phyloP scores from a whole-genome alignment of 441 rosid species.

The Pelargonium cotyledonis region DNA sequence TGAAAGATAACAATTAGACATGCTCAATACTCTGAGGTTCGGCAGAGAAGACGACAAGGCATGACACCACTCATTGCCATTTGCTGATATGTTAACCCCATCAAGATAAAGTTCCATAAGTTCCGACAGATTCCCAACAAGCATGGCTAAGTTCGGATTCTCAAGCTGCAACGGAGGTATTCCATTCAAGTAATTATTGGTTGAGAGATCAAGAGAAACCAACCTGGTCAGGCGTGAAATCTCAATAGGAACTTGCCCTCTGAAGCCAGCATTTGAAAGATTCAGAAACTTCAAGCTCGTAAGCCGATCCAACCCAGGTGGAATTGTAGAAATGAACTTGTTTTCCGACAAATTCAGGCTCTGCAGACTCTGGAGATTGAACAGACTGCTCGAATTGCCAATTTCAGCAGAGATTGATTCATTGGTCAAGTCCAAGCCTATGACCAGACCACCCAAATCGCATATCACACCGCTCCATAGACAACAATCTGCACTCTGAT shows the following conservation, averaged over 20 bases:
- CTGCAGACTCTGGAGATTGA: conserved; percentile 30
- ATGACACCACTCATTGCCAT: conserved; percentile 4
- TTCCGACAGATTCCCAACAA: conserved; percentile 7
- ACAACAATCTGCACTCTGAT: conserved; percentile 26
- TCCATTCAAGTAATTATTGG: not conserved
- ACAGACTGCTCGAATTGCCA: conserved; percentile 15
- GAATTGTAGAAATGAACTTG: conserved; percentile 12
- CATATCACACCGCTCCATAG: conserved; percentile 38
- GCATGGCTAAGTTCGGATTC: conserved; percentile 26
- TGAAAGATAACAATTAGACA: conserved; percentile 5
- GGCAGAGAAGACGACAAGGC: conserved; percentile 30
- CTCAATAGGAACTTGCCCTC: conserved; percentile 28
- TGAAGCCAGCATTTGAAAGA: conserved; percentile 34
- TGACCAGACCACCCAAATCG: conserved; percentile 22
- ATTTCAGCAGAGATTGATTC: conserved; percentile 26
- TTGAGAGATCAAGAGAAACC: conserved; percentile 36
- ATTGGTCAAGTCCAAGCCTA: conserved; percentile 32
- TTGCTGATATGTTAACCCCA: conserved; percentile 6
- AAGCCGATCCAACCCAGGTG: conserved; percentile 21
- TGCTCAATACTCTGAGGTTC: conserved; percentile 14
- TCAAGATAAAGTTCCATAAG: conserved; percentile 11
- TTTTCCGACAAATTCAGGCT: conserved; percentile 37
- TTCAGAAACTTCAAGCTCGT: conserved; percentile 26
- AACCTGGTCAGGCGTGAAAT: conserved; percentile 27
- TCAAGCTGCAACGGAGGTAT: conserved; percentile 13